These are phyloP conservation scores for Fraxinus americana DNA, from an alignment of 257 asterid species.

Conservation along the genomic window DNA sequence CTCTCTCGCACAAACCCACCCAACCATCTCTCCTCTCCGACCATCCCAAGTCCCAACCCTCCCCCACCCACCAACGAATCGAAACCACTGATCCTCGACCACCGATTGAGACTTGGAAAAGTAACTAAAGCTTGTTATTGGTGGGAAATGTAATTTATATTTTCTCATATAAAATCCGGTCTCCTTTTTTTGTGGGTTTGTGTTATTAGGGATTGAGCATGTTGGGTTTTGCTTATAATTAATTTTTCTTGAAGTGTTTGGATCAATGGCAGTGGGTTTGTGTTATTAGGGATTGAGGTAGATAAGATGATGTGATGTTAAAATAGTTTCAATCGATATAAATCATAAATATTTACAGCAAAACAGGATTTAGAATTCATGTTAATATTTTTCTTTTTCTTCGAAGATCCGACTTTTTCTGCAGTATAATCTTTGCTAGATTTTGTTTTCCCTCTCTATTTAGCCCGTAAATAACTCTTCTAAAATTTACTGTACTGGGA, in stretches of 20 bases:
- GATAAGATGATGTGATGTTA: not conserved
- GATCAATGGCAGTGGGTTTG: conserved; percentile 7
- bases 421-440: conserved; percentile 53
- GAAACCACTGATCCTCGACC: too few species aligned
- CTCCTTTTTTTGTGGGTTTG: too few species aligned
- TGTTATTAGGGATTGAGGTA: not conserved
- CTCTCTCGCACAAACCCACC: too few species aligned
- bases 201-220: conserved; percentile 16
- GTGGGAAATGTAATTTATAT: too few species aligned
- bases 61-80: too few species aligned
- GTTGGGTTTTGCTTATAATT: conserved; percentile 27
- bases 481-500: conserved; percentile 76
- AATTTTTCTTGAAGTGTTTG: conserved; percentile 19
- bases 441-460: conserved; percentile 80
- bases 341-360: not conserved
- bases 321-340: not conserved
- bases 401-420: conserved; percentile 61
- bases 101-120: too few species aligned
- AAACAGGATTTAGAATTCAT: not conserved
- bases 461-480: conserved; percentile 61
- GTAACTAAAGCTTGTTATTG: too few species aligned
- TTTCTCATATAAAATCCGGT: too few species aligned
- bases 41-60: too few species aligned
- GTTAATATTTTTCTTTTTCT: conserved; percentile 46
- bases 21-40: too few species aligned